These are phyloP conservation scores for Astrocystis sublimbata DNA, from an alignment of 495 filamentous ascomycete species.

Conservation along the genomic window DNA sequence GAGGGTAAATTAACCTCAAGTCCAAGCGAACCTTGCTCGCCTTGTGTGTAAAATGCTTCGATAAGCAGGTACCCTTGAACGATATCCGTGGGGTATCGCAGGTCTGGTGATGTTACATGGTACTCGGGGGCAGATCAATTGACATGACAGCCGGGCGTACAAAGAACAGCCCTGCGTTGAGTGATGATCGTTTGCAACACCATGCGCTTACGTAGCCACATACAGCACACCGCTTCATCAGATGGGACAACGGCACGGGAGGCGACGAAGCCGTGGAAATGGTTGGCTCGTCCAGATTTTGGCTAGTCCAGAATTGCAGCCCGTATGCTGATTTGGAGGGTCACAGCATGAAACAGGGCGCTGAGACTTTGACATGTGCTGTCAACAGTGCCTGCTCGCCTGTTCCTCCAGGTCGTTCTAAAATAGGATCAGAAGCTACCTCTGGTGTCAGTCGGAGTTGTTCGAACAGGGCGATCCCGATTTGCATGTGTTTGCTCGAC, in stretches of 20 bases:
- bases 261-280: background rate
- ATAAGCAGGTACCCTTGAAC: too few species aligned
- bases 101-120: background rate
- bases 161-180: background rate
- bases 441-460: background rate
- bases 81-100: background rate
- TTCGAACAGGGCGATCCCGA: background rate
- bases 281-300: too few species aligned
- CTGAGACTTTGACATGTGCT: constrained; percentile 15
- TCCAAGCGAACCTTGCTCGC: background rate
- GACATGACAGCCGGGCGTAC: background rate
- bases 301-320: background rate
- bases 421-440: background rate
- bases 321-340: background rate
- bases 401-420: background rate
- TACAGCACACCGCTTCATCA: too few species aligned
- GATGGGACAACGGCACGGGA: too few species aligned
- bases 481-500: background rate
- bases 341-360: constrained; percentile 6
- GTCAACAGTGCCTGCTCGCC: background rate
- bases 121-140: background rate
- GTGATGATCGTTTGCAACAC: too few species aligned
- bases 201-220: too few species aligned
- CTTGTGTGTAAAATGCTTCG: too few species aligned
- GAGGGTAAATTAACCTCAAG: background rate